These are phyloP conservation scores for Rubus parviflorus DNA, from an alignment of 306 rosid genomes.

Conservation along the genomic window DNA sequence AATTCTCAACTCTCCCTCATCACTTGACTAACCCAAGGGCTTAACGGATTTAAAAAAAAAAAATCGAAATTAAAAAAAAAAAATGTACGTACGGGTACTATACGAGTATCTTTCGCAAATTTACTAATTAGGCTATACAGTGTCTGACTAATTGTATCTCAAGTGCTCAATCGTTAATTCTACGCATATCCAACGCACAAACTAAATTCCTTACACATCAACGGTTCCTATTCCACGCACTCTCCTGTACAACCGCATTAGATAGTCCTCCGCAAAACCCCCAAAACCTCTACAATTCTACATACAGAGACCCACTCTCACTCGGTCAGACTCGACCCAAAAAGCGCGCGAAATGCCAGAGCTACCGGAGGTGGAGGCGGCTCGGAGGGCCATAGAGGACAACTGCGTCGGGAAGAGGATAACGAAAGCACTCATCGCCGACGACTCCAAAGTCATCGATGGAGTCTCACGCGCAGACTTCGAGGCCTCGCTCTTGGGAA, in stretches of 20 bases:
- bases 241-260: neutral
- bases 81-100: too few relatives aligned
- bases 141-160: too few relatives aligned
- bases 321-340: neutral
- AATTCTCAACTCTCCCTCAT: too few relatives aligned
- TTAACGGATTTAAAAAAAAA: too few relatives aligned
- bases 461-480: conserved; percentile 69
- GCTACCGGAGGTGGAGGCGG: conserved; percentile 98
- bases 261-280: neutral
- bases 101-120: too few relatives aligned
- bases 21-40: too few relatives aligned
- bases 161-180: too few relatives aligned
- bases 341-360: conserved; percentile 80
- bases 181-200: too few relatives aligned
- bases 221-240: neutral
- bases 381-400: conserved; percentile 78
- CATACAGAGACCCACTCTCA: too few relatives aligned
- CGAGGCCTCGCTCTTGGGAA: conserved; percentile 70
- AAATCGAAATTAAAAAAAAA: too few relatives aligned
- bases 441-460: conserved; percentile 84
- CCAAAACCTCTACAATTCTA: neutral
- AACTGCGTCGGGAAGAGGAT: conserved; percentile 82
- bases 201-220: neutral
- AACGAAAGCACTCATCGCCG: conserved; percentile 52
- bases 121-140: too few relatives aligned